Percentiles rank a stretch among this genome's conserved stretches.
Conservation (phyloP, 1,284 basidiomycete genomes). For the Abortiporus biennis region DNA sequence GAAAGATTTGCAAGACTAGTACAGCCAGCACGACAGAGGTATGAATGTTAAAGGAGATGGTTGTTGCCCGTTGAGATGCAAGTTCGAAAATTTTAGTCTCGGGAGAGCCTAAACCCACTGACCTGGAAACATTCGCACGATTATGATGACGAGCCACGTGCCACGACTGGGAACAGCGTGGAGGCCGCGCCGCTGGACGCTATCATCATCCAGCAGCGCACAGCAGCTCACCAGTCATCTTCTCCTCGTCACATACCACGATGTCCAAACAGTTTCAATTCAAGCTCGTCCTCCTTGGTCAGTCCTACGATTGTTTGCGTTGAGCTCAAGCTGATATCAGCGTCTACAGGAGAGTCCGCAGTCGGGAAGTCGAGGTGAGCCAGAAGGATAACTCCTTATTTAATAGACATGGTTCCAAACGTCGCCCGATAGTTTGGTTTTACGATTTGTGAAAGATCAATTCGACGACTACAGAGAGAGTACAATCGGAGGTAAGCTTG, state of each 20-base stretch:
- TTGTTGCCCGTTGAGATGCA: constrained; percentile 18
- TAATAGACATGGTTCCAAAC: constrained; percentile 11
- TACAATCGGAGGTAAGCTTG: constrained; percentile 72
- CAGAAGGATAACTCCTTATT: constrained; percentile 7
- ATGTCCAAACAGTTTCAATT: constrained; percentile 85
- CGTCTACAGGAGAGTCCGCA: constrained; percentile 80
- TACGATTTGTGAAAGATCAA: constrained; percentile 95
- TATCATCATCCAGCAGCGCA: constrained; percentile 8
- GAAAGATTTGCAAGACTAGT: constrained; percentile 14
- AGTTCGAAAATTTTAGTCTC: neutral
- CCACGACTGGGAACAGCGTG: neutral
- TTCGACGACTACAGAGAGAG: constrained; percentile 97
- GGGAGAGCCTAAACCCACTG: neutral
- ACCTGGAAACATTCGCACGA: neutral
- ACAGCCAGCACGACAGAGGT: constrained; percentile 11
- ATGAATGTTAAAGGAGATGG: constrained; percentile 13
- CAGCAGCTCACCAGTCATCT: constrained; percentile 13
- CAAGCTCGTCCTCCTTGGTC: constrained; percentile 90
- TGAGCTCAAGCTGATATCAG: constrained; percentile 3
- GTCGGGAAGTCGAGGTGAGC: constrained; percentile 91
- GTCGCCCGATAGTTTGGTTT: constrained; percentile 61
- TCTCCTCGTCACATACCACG: constrained; percentile 28
- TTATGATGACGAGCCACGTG: neutral
- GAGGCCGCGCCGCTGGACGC: constrained; percentile 17
- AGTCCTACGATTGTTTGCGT: constrained; percentile 17